These are phyloP conservation scores for Wickerhamiella vanderwaltii DNA, from an alignment of 805 yeast species.

Conservation along the genomic window DNA sequence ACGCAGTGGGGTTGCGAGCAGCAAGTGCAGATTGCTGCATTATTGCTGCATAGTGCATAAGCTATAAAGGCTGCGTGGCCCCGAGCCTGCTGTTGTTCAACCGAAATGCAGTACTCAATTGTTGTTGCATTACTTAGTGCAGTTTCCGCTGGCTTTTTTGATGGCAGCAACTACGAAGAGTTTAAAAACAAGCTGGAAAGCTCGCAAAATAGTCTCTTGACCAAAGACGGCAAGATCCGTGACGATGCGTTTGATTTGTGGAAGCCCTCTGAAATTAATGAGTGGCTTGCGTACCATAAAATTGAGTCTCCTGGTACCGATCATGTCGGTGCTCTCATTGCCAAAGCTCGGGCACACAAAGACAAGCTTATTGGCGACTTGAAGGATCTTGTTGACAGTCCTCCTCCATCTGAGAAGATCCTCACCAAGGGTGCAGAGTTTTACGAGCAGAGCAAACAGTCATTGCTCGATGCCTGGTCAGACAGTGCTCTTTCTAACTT, in stretches of 20 bases:
- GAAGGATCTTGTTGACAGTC: conserved; percentile 9
- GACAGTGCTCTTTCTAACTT: conserved; percentile 27
- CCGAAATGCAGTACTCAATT: not conserved
- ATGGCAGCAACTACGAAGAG: conserved; percentile 3
- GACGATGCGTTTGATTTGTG: conserved; percentile 32
- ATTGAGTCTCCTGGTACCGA: conserved; percentile 20
- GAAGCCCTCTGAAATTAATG: conserved; percentile 32
- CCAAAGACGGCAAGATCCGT: conserved; percentile 28
- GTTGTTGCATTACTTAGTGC: not conserved
- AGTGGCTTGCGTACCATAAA: conserved; percentile 34
- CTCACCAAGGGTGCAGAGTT: conserved; percentile 20
- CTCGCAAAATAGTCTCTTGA: conserved; percentile 27
- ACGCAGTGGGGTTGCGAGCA: conserved; percentile 4
- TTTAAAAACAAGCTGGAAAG: conserved; percentile 26
- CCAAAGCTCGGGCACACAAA: conserved; percentile 25
- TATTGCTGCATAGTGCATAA: not conserved
- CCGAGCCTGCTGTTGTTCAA: no score
- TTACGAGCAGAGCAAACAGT: conserved; percentile 12
- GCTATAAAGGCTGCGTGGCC: no score
- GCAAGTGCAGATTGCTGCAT: conserved; percentile 7
- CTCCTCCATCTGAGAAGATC: conserved; percentile 14
- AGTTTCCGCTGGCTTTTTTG: conserved; percentile 7
- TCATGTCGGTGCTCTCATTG: conserved; percentile 18
- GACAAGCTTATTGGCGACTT: conserved; percentile 25
- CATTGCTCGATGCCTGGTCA: conserved; percentile 23